phyloP scores from a whole-genome alignment of 371 early-diverging fungal genomes.

The Blakeslea trispora region DNA sequence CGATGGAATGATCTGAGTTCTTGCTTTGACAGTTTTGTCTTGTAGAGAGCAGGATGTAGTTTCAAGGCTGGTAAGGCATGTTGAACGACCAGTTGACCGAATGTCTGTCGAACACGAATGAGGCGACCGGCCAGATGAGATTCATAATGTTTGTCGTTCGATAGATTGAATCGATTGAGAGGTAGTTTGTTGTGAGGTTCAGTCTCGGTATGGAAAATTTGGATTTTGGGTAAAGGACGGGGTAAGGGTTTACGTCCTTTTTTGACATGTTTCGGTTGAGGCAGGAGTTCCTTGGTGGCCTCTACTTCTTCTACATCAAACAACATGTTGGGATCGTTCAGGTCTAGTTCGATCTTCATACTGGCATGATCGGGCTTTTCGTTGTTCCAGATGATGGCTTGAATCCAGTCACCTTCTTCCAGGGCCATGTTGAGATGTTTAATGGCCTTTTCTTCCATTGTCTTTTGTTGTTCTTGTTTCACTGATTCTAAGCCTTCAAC shows the following conservation, averaged over 20 bases:
- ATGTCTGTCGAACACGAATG: conserved; percentile 84
- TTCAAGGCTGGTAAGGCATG: conserved; percentile 95
- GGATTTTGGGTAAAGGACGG: conserved; percentile 45
- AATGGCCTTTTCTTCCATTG: not conserved
- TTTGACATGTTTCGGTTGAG: conserved; percentile 45
- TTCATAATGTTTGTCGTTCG: conserved; percentile 95
- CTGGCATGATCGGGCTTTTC: conserved; percentile 56
- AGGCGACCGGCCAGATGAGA: conserved; percentile 69
- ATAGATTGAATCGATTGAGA: conserved; percentile 90
- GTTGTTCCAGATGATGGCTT: conserved; percentile 80
- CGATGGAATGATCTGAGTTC: conserved; percentile 97
- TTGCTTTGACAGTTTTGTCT: conserved; percentile 80
- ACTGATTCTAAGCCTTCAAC: conserved; percentile 2
- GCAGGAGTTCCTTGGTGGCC: conserved; percentile 45
- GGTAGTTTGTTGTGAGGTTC: conserved; percentile 58
- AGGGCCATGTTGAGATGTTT: conserved; percentile 57
- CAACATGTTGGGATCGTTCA: conserved; percentile 77
- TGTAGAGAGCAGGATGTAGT: conserved; percentile 88
- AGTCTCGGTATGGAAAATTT: conserved; percentile 48
- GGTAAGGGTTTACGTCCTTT: conserved; percentile 48
- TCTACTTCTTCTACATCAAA: conserved; percentile 68
- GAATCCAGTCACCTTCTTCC: conserved; percentile 67
- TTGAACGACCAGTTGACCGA: conserved; percentile 89
- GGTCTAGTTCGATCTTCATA: conserved; percentile 68
- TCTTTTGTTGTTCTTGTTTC: too few relatives aligned